Evolutionary conservation across 2,329 filamentous ascomycete genomes (phyloP), one percentile per base, ranked within the genome.

Genomic region (Alternaria ventricosa): DNA sequence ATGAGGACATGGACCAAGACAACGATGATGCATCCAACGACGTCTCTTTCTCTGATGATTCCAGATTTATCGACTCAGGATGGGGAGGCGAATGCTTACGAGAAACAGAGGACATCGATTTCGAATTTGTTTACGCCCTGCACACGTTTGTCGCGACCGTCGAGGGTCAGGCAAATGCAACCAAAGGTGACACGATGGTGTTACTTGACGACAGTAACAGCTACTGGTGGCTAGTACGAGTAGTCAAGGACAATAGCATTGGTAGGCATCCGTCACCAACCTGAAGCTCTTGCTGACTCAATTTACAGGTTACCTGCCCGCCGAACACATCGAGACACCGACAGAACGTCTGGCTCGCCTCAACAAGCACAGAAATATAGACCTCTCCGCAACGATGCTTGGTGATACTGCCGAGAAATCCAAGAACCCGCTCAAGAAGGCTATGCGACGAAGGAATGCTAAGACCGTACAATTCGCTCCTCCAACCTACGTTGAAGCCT

Each of bases 101-200:
- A 87, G 87, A 90, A 82, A 81, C 85, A 98, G 96, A 99, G 88
- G 96, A 99, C 77, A 99, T 99, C 82, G 96, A 99, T 86, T 98
- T 99, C 84, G 95, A 98, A 80, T 98, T 98, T 82, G 96, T 99
- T 65, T 99, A 99, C 83, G 96, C 96, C 27, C 86, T 99, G 62
- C 96, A 98, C 80, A 99, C 95, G 3, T 99, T 99, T 76, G 92
- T 97, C 69, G 96, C 96, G 27, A 98, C 96, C 1, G 96, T 99
- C 53, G 96, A 99, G 82, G 96, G 96, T 27, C 96, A 99, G 82
- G 96, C 96, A 66, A 99, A 98, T 84, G 96, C 96, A 63, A 96
- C 93, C 33, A 99, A 99, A 82, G 96, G 96, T 55, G 96, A 99
- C 77, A 98, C 95, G 13, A 99, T 99, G 96, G 95, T 98, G 57